phyloP scores from a whole-genome alignment of 2,329 filamentous ascomycete species.

The Cladosporium colombiae region DNA sequence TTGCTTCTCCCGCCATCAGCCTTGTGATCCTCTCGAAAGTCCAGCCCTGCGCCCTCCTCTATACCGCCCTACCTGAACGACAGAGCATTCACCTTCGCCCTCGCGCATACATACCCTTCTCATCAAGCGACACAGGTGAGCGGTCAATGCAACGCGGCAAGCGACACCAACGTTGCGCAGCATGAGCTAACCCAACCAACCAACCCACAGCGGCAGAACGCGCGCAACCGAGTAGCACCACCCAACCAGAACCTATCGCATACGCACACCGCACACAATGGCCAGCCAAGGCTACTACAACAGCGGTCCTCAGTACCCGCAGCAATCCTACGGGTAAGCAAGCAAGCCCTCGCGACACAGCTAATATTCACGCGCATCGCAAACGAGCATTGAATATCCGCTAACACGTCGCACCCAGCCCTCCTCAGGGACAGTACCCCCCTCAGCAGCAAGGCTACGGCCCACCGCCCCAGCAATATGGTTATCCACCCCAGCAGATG shows the following conservation, averaged over 20 bases:
- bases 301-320: constrained; percentile 40
- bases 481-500: constrained; percentile 33
- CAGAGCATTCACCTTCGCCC: background rate
- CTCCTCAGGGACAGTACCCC: constrained; percentile 33
- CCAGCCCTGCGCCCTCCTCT: constrained; percentile 1
- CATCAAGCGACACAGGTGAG: constrained; percentile 6
- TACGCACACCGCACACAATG: constrained; percentile 36
- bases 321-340: constrained; percentile 32
- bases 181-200: constrained; percentile 9
- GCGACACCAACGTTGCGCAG: constrained; percentile 7
- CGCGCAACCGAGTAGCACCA: constrained; percentile 10
- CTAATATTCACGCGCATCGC: background rate
- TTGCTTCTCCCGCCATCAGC: constrained; percentile 14
- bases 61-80: background rate
- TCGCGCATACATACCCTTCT: background rate
- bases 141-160: background rate
- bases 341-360: background rate
- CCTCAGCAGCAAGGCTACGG: constrained; percentile 30
- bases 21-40: constrained; percentile 10
- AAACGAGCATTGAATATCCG: background rate
- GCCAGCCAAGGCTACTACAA: constrained; percentile 46
- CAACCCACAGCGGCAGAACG: background rate
- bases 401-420: constrained; percentile 14
- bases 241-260: background rate
- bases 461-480: constrained; percentile 38